Evolutionary conservation across 352 stramenopile species (phyloP), one percentile per base, ranked within the genome.

Genomic region (Plasmopara halstedii): DNA sequence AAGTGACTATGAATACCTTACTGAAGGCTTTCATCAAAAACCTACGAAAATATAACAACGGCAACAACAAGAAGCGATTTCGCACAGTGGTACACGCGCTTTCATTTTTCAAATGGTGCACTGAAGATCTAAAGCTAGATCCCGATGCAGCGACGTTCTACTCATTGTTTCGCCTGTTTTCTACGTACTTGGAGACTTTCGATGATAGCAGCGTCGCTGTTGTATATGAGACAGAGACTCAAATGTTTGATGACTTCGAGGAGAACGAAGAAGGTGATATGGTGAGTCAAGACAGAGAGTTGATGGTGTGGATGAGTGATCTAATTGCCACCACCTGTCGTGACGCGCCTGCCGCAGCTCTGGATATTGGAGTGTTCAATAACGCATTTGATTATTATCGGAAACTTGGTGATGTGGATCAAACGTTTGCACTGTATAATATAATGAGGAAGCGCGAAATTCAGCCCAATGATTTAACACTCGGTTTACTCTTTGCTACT

Each of bases 301-400:
- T 64, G 4, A 53, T 63, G 15, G 49, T 57, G 0, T 64, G 50
- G 39, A 71, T 70, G 29, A 22, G 58, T 7, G 40, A 60, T 36
- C 51, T 77, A 26, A 65, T 90, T 31, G 64, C 66, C 22, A 60
- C 45, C 6, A 68, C 74, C 6, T 90, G 75, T 22, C 55, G 43
- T 19, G 59, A 75, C 14, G 66, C 67, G 8, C 61, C 69, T 0
- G 7, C 50, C 4, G 22, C 53, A 10, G 55, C 50, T 13, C 33
- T 90, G 17, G 62, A 81, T 14, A 37, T 62, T 11, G 65, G 63
- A 14, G 78, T 86, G 20, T 75, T 80, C 25, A 88, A 88, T 45
- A 68, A 75, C 19, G 75, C 62, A 2, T 69, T 90, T 31, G 75
- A 85, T 42, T 85, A 67, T 38, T 79, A 79, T 18, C 63, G 81